A percentile compares a stretch with the other conserved stretches of the same genome.
These are phyloP conservation scores for Eutrema yunnanense DNA, from an alignment of 345 rosid species.

Conservation along the genomic window DNA sequence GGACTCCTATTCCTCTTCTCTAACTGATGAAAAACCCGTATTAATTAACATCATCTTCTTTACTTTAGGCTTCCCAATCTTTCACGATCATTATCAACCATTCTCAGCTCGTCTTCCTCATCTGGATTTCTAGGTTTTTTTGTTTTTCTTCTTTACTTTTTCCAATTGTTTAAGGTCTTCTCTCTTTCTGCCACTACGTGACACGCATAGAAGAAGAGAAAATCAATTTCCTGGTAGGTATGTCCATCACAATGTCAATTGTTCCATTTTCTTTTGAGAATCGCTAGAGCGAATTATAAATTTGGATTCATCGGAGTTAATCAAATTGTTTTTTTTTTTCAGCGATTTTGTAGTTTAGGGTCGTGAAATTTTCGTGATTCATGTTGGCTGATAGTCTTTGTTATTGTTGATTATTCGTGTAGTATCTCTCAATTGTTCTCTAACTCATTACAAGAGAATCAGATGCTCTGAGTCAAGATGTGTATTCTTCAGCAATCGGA, in stretches of 20 bases:
- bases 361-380: not conserved
- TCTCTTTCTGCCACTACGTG: not conserved
- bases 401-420: too few species aligned
- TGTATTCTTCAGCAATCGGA: too few species aligned
- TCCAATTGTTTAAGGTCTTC: not conserved
- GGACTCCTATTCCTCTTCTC: too few species aligned
- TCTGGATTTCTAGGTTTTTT: constrained; percentile 10
- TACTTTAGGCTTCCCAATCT: not conserved
- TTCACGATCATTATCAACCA: not conserved
- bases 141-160: not conserved
- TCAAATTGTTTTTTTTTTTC: too few species aligned
- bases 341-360: not conserved
- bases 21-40: not conserved
- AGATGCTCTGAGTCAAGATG: too few species aligned
- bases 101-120: constrained; percentile 13
- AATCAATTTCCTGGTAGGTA: constrained; percentile 10
- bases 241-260: not conserved
- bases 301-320: not conserved
- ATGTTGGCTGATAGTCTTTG: not conserved
- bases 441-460: too few species aligned
- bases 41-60: not conserved
- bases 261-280: not conserved
- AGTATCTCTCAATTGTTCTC: too few species aligned
- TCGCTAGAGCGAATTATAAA: too few species aligned
- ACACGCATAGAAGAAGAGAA: not conserved